Evolutionary conservation across 352 stramenopile genomes (phyloP), one percentile per base, ranked within the genome.

Genomic region (Phytophthora capsici): DNA sequence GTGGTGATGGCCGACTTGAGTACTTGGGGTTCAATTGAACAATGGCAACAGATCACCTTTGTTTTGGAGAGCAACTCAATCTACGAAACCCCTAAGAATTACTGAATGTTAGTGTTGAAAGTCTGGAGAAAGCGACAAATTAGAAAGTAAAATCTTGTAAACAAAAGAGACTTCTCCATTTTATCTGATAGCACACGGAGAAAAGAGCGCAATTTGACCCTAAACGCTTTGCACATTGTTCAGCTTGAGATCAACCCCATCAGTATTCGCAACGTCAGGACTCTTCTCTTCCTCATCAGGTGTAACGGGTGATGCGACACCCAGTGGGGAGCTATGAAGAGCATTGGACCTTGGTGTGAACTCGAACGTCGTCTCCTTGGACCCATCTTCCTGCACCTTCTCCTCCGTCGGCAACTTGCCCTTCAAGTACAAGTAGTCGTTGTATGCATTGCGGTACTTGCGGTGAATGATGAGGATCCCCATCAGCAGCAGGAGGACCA

Each of bases 381-480:
- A 80, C 2, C 78, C 80, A 50, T 91, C 80, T 8, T 84, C 78
- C 8, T 83, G 75, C 12, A 66, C 74, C 30, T 73, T 72, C 38
- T 86, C 72, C n/a, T 84, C 69, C 26, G 80, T 80, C 10, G 82
- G 82, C 53, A 90, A 73, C 28, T 90, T 87, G 5, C 83, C 83
- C 74, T 94, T 94, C 41, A 94, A 63, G 47, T 94, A 94, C 44
- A 94, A 63, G 65, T 90, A 94, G 26, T 94, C 83, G 14, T 91
- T 90, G 78, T 91, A 91, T 12, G 77, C 76, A 19, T 80, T 81
- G 66, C 80, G 82, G 62, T 94, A 94, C 63, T 94, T 94, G 48
- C 85, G 83, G 51, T 94, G 82, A 12, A 85, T 78, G 32, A 91
- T 73, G 22, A 92, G 58, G 26, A 94, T 83, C 0, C 69, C 75